phyloP scores from a whole-genome alignment of 169 alveolate genomes.

The Theileria sp. region DNA sequence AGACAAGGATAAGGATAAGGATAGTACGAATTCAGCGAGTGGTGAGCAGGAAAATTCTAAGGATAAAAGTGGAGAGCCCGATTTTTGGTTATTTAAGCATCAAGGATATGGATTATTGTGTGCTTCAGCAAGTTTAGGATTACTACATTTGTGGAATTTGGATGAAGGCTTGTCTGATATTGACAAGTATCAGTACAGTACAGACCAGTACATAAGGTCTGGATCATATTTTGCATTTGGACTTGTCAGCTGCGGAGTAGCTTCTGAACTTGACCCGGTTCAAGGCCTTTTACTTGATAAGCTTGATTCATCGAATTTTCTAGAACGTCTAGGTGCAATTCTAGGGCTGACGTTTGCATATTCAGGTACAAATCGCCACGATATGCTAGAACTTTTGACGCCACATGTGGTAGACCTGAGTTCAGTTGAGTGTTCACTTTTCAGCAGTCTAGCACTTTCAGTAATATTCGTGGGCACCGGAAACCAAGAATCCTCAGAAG shows the following conservation, averaged over 20 bases:
- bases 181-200: constrained; percentile 90
- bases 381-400: constrained; percentile 83
- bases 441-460: constrained; percentile 95
- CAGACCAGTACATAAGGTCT: constrained; percentile 91
- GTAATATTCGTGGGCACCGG: constrained; percentile 94
- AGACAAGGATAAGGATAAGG: neutral
- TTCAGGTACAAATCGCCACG: constrained; percentile 95
- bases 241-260: constrained; percentile 87
- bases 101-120: constrained; percentile 92
- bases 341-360: constrained; percentile 96
- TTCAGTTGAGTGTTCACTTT: constrained; percentile 90
- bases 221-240: constrained; percentile 96
- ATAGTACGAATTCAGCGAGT: neutral
- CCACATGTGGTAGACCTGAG: constrained; percentile 86
- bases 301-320: constrained; percentile 78
- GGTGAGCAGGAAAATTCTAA: constrained; percentile 34
- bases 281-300: constrained; percentile 91
- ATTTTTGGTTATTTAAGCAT: constrained; percentile 90
- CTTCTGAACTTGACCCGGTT: constrained; percentile 94
- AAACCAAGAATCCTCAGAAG: constrained; percentile 92
- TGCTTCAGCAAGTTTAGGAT: constrained; percentile 94
- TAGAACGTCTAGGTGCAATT: constrained; percentile 90
- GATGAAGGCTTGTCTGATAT: constrained; percentile 93
- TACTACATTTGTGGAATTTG: constrained; percentile 95
- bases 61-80: constrained; percentile 72